These are phyloP conservation scores for Macrolepiota albuminosa DNA, from an alignment of 768 basidiomycete genomes.

Conservation along the genomic window DNA sequence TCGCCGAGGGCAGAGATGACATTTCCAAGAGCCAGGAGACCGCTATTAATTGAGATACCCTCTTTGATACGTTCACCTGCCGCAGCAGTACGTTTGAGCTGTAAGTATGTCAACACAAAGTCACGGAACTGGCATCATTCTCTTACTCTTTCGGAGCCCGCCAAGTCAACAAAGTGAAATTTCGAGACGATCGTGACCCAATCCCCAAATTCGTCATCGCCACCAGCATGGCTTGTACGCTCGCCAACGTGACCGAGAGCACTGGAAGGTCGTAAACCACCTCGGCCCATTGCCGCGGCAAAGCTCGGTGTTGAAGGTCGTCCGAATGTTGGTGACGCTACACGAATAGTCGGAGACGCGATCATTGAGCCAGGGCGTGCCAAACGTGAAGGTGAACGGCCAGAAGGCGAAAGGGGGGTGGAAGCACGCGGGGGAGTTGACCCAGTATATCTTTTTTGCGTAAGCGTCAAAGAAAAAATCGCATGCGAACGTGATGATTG, in stretches of 20 bases:
- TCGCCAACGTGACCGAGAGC: constrained; percentile 71
- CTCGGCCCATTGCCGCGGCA: constrained; percentile 66
- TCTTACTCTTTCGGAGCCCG: constrained; percentile 90
- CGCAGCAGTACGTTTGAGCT: constrained; percentile 96
- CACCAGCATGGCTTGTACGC: constrained; percentile 25
- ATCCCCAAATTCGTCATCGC: constrained; percentile 67
- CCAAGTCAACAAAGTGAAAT: constrained; percentile 98
- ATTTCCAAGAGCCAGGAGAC: constrained; percentile 93
- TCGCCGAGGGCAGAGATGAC: constrained; percentile 98
- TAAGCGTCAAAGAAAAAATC: constrained; percentile 94
- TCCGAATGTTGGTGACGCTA: constrained; percentile 75
- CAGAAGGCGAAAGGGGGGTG: constrained; percentile 69
- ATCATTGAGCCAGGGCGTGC: constrained; percentile 82
- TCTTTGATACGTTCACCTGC: constrained; percentile 96
- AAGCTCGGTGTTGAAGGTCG: constrained; percentile 81
- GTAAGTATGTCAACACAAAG: constrained; percentile 13
- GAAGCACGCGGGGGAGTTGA: constrained; percentile 64
- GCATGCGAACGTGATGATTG: constrained; percentile 98
- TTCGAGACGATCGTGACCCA: constrained; percentile 92
- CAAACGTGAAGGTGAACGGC: constrained; percentile 73
- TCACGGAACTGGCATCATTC: constrained; percentile 5
- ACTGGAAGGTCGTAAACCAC: constrained; percentile 70
- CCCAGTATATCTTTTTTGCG: constrained; percentile 83
- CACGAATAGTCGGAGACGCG: constrained; percentile 39
- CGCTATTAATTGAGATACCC: constrained; percentile 98